phyloP scores from a whole-genome alignment of 1,284 basidiomycete species.

The Apiotrichum siamense region DNA sequence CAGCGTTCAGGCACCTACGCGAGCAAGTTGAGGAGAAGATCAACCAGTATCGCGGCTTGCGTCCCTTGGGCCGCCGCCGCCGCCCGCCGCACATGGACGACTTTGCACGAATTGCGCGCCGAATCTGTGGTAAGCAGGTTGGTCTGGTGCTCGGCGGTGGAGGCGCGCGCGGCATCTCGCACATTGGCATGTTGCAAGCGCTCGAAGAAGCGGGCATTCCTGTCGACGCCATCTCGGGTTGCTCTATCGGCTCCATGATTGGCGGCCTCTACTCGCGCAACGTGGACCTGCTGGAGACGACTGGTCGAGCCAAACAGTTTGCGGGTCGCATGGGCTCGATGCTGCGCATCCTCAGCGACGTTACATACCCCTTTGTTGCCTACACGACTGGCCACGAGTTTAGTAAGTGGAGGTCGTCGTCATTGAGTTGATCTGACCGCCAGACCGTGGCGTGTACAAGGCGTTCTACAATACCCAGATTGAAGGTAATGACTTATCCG shows the following conservation, averaged over 20 bases:
- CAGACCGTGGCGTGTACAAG: conserved; percentile 46
- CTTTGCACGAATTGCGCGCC: conserved; percentile 83
- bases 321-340: conserved; percentile 86
- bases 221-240: conserved; percentile 81
- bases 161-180: conserved; percentile 89
- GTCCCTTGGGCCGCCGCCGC: conserved; percentile 64
- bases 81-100: conserved; percentile 78
- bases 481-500: conserved; percentile 50
- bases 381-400: conserved; percentile 98
- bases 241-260: conserved; percentile 86
- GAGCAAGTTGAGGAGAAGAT: conserved; percentile 84
- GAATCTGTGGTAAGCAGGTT: conserved; percentile 87
- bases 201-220: conserved; percentile 88
- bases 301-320: conserved; percentile 65
- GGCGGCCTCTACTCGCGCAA: conserved; percentile 95
- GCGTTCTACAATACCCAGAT: conserved; percentile 88
- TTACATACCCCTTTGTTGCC: conserved; percentile 94
- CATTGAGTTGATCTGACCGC: conserved; percentile 11
- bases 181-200: conserved; percentile 83
- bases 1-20: conserved; percentile 68
- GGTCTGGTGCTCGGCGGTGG: conserved; percentile 94
- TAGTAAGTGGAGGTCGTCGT: conserved; percentile 34
- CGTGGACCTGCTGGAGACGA: conserved; percentile 78
- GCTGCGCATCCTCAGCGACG: conserved; percentile 89
- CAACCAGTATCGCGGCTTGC: conserved; percentile 71